Percentiles rank a stretch among this genome's conserved stretches.
These are phyloP conservation scores for Patellaria atrata DNA, from an alignment of 495 filamentous ascomycete genomes.

Conservation along the genomic window DNA sequence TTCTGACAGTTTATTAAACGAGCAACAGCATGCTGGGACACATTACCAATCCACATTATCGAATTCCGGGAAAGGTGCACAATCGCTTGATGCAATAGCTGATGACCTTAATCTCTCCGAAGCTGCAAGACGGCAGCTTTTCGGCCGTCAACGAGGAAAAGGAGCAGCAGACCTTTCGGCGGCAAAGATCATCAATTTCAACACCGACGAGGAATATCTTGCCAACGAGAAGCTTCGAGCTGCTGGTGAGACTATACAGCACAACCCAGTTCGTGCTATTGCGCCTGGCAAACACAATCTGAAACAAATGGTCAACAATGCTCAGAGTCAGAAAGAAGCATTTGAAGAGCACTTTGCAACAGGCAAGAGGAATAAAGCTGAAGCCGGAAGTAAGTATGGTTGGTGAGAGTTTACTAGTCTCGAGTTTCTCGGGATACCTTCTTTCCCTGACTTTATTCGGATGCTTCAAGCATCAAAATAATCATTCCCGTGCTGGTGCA, in stretches of 20 bases:
- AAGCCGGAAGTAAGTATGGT: slow-evolving; percentile 71
- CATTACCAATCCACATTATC: too few relatives aligned
- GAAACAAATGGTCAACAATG: slow-evolving; percentile 72
- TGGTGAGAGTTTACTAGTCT: too few relatives aligned
- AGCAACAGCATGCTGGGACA: too few relatives aligned
- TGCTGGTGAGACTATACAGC: slow-evolving; percentile 47
- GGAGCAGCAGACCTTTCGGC: slow-evolving; percentile 23
- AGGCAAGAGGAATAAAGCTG: slow-evolving; percentile 56
- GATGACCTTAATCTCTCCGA: slow-evolving; percentile 59
- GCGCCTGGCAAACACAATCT: slow-evolving; percentile 80
- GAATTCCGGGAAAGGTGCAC: slow-evolving; percentile 17
- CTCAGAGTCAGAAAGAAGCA: slow-evolving; percentile 61
- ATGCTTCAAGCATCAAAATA: too few relatives aligned
- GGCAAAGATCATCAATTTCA: slow-evolving; percentile 55
- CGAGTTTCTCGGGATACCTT: too few relatives aligned
- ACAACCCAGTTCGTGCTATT: slow-evolving; percentile 72
- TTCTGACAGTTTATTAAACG: too few relatives aligned
- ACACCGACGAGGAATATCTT: slow-evolving; percentile 72
- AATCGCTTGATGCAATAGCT: slow-evolving; percentile 51
- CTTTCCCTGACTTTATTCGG: too few relatives aligned
- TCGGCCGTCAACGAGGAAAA: slow-evolving; percentile 45
- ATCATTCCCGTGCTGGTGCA: too few relatives aligned
- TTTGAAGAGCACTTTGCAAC: slow-evolving; percentile 79
- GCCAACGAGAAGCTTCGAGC: slow-evolving; percentile 64
- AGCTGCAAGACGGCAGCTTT: slow-evolving; percentile 61